Evolutionary conservation across 2,329 filamentous ascomycete species (phyloP).

Genomic region (Scedosporium aurantiacum): DNA sequence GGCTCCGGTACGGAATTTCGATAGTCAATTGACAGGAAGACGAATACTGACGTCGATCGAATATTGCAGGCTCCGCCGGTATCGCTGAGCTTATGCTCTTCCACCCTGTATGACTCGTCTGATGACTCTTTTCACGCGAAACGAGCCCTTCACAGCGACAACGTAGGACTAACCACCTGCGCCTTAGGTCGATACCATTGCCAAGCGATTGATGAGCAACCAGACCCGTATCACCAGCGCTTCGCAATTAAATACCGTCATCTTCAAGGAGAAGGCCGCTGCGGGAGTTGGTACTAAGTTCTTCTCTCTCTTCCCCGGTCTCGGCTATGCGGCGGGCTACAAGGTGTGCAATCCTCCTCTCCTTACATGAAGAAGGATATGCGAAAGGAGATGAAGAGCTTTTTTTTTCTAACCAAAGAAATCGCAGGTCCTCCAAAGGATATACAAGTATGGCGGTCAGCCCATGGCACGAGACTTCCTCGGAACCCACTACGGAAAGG

Average conservation of each 20-base stretch:
- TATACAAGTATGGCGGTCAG: slow-evolving; percentile 99
- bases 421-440: slow-evolving; percentile 67
- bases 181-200: slow-evolving; percentile 82
- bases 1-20: slow-evolving; percentile 63
- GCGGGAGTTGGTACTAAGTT: slow-evolving; percentile 68
- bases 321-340: slow-evolving; percentile 96
- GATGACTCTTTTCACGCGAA: too few relatives aligned
- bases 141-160: not conserved
- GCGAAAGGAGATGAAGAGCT: too few relatives aligned
- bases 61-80: slow-evolving; percentile 65
- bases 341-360: slow-evolving; percentile 47
- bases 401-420: too few relatives aligned
- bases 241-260: slow-evolving; percentile 71
- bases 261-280: slow-evolving; percentile 81
- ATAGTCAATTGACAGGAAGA: not conserved
- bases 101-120: slow-evolving; percentile 56
- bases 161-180: not conserved
- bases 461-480: slow-evolving; percentile 90
- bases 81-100: slow-evolving; percentile 90
- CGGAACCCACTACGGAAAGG: slow-evolving; percentile 61
- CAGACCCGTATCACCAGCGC: slow-evolving; percentile 42
- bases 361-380: not conserved
- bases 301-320: slow-evolving; percentile 88
- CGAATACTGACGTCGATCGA: not conserved
- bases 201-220: slow-evolving; percentile 99